A percentile compares a stretch with the other conserved stretches of the same genome.
Conservation (phyloP, 345 rosid genomes). For the Gossypium sturtianum region DNA sequence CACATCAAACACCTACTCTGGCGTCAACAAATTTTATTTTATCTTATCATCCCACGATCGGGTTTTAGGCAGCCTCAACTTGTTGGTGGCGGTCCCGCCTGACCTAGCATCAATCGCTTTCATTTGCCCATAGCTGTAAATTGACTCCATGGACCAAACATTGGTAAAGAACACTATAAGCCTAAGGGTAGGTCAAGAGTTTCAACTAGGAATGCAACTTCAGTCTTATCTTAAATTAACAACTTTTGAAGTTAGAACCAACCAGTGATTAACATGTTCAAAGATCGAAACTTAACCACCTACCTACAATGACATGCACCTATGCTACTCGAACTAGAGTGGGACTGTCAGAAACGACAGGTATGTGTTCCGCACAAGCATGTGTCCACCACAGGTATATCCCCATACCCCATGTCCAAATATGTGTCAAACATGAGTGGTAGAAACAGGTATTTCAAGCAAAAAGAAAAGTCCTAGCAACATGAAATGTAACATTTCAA, state of each 20-base stretch:
- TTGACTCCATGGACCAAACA: neutral
- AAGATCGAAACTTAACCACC: neutral
- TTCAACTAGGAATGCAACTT: conserved; percentile 1
- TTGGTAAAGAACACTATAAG: neutral
- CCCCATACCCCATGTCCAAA: too few relatives aligned
- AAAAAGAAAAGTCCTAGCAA: too few relatives aligned
- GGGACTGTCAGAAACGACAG: too few relatives aligned
- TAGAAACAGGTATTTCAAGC: too few relatives aligned
- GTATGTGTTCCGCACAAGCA: too few relatives aligned
- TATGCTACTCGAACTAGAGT: too few relatives aligned
- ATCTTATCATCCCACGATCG: neutral
- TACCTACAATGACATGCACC: neutral
- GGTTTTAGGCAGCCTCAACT: neutral
- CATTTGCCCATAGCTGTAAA: conserved; percentile 5
- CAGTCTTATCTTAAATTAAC: neutral
- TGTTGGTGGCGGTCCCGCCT: neutral
- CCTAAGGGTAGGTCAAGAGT: neutral
- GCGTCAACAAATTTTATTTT: too few relatives aligned
- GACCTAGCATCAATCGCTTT: neutral
- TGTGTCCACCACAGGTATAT: too few relatives aligned
- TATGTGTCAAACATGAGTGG: too few relatives aligned
- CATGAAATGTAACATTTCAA: neutral
- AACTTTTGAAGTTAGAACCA: neutral
- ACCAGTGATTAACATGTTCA: neutral
- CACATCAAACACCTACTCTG: neutral